These are phyloP conservation scores for Trametes meyenii DNA, from an alignment of 768 basidiomycete genomes.

Conservation along the genomic window DNA sequence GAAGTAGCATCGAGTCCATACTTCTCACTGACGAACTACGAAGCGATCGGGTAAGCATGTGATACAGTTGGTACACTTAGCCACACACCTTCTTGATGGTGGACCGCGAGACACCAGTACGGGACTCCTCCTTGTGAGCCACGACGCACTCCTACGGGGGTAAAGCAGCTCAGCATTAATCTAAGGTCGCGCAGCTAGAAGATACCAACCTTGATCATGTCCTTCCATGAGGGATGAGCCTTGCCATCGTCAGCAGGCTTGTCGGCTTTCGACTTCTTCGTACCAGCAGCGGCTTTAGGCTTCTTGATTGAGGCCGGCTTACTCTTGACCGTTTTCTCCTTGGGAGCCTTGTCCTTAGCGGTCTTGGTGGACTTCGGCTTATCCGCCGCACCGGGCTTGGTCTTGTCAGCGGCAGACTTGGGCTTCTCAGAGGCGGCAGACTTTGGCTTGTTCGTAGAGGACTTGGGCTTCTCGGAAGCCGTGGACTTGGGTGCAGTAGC, in stretches of 20 bases:
- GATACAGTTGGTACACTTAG: not conserved
- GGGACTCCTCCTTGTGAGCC: conserved; percentile 62
- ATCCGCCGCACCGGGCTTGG: conserved; percentile 17
- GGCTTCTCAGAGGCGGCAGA: conserved; percentile 20
- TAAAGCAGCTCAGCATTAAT: not conserved
- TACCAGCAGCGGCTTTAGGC: conserved; percentile 17
- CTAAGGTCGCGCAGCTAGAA: not conserved
- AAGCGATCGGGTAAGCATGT: not conserved
- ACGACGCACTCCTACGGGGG: conserved; percentile 68
- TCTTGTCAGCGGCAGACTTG: conserved; percentile 16
- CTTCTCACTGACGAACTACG: conserved; percentile 55
- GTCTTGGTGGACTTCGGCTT: conserved; percentile 21
- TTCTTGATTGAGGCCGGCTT: conserved; percentile 23
- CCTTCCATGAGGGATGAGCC: conserved; percentile 42
- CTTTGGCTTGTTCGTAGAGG: conserved; percentile 19
- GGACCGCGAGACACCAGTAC: conserved; percentile 73
- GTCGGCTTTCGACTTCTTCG: conserved; percentile 20
- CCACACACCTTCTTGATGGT: conserved; percentile 63
- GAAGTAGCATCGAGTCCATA: conserved; percentile 49
- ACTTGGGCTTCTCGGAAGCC: conserved; percentile 26
- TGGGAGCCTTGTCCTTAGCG: conserved; percentile 13
- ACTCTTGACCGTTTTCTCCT: conserved; percentile 14
- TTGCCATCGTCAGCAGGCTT: conserved; percentile 24
- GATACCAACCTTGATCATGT: conserved; percentile 39
- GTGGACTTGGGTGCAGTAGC: conserved; percentile 23